These are phyloP conservation scores for Psidium guajava DNA, from an alignment of 345 rosid species.

Conservation along the genomic window DNA sequence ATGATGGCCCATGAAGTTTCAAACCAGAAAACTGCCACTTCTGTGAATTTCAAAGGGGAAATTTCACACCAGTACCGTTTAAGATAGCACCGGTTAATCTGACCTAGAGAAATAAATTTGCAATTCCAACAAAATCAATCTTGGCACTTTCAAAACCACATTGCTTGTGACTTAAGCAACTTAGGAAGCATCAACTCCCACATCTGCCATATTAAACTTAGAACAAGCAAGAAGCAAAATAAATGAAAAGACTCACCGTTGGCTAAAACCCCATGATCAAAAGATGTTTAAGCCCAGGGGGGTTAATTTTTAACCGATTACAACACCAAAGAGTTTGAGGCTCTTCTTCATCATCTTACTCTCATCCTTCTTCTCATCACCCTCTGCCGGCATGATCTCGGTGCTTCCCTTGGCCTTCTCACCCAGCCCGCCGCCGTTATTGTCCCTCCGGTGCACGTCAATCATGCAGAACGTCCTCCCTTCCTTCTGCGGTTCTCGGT, in stretches of 20 bases:
- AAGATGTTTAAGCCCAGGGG: background rate
- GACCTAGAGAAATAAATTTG: background rate
- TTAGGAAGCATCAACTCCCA: background rate
- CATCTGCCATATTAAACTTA: background rate
- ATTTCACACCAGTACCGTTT: background rate
- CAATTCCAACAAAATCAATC: background rate
- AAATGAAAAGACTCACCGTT: background rate
- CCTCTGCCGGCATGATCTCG: background rate
- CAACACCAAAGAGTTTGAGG: constrained; percentile 39
- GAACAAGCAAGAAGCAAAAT: background rate
- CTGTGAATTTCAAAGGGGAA: background rate
- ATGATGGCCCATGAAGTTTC: background rate
- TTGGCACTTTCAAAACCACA: background rate
- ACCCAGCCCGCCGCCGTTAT: background rate
- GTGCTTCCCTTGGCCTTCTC: background rate
- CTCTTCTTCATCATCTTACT: background rate
- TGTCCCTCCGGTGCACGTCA: constrained; percentile 5
- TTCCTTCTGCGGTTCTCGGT: background rate
- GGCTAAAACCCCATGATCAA: background rate
- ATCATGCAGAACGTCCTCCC: constrained; percentile 25
- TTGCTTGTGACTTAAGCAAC: background rate
- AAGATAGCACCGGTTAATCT: background rate
- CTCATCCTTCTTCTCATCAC: background rate
- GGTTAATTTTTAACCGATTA: constrained; percentile 8
- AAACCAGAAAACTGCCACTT: background rate